Base-by-base conservation (phyloP, 208 protist species). In the Crithidia brevicula region DNA sequence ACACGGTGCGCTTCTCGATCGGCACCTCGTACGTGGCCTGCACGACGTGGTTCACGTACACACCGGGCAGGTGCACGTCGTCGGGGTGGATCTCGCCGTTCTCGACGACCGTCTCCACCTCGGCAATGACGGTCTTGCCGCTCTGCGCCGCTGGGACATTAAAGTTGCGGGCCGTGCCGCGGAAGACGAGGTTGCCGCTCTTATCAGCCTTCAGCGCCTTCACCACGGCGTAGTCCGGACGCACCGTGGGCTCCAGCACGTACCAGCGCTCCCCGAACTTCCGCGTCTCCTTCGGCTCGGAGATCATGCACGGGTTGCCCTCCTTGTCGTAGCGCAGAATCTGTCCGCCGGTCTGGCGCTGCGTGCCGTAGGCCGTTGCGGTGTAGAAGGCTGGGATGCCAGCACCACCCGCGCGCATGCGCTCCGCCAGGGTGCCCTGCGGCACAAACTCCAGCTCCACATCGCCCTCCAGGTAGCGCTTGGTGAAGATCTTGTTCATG, bases 331-430 rank as follows among this genome's bases (percentile, higher is more conserved):
- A 98, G 67, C 96, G 97, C 49, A 98, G 90, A 18, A 97, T 94
- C 67, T 98, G 95, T 2, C 93, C 93, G 40, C 91, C 93, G 34
- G 85, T 86, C 79, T 96, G 81, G 51, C 92, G 77, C 62, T 91
- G 78, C 18, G 98, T 99, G 23, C 98, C 98, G 62, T 93, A 96
- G 54, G 78, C 97, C 6, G 97, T 99, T 6, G 90, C 83, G 18
- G 98, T 99, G 91, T 97, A 99, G 74, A 99, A 99, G 22, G 97
- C 98, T 8, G 98, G 97, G 30, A 99, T 97, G 64, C 98, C 98
- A 1, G 97, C 97, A 59, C 98, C 98, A 60, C 89, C 98, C 6
- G 97, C 95, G 42, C 98, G 86, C 65, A 98, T 80, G 36, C 87
- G 67, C 76, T 99, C 98, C 30, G 97, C 97, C 9, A 99, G 85